Conservation (phyloP, 768 basidiomycete genomes). For the Gymnopilus junonius region DNA sequence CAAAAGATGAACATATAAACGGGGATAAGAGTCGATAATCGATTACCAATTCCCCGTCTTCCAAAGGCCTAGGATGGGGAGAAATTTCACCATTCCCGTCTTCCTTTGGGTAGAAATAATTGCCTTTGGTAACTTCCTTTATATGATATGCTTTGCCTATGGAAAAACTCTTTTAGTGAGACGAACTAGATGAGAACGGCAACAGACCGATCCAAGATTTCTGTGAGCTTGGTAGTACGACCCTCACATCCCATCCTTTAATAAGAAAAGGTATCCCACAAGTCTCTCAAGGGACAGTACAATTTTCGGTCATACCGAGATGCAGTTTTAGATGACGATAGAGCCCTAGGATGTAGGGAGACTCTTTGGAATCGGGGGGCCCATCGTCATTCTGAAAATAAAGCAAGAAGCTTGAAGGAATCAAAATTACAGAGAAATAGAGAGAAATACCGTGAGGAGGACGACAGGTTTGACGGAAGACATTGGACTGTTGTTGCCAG, state of each 20-base stretch:
- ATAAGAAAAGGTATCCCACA: neutral
- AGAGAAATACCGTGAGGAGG: constrained; percentile 41
- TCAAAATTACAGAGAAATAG: neutral
- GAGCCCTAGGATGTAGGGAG: constrained; percentile 77
- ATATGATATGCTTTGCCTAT: constrained; percentile 83
- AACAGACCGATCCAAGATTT: constrained; percentile 86
- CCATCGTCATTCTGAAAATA: constrained; percentile 81
- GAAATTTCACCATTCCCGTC: constrained; percentile 77
- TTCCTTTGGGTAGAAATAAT: constrained; percentile 77
- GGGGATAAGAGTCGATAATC: neutral
- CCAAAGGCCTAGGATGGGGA: constrained; percentile 61
- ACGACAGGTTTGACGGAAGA: constrained; percentile 33
- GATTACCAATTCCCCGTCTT: constrained; percentile 71
- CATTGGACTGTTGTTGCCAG: neutral
- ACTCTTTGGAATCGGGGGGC: constrained; percentile 66
- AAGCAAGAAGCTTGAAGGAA: neutral
- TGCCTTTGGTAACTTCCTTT: constrained; percentile 68
- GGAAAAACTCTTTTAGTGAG: neutral
- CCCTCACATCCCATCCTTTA: constrained; percentile 80
- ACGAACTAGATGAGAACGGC: neutral
- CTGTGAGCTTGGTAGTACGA: constrained; percentile 79
- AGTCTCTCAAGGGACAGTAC: neutral
- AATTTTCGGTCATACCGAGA: constrained; percentile 49
- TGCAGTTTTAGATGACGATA: constrained; percentile 61
- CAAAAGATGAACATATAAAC: neutral